Evolutionary conservation across 176 grass and related monocot species (phyloP), one percentile per base, ranked within the genome.

Genomic region (Aegilops longissima): DNA sequence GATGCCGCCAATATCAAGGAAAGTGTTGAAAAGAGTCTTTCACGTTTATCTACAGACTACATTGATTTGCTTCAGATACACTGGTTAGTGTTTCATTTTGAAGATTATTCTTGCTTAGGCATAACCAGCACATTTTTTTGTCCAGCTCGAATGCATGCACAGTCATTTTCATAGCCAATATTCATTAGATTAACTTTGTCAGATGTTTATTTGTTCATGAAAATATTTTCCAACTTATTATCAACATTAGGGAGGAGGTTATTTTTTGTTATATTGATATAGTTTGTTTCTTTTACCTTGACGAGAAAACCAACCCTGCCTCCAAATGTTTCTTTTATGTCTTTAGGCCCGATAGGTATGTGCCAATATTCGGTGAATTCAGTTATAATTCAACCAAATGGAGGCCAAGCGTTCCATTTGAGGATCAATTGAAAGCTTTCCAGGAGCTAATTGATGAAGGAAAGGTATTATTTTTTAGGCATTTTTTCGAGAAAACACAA

Each of bases 61-160:
- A 95, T 97, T 70, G 95, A 97, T 84, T 92, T 97, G 61, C 92
- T 97, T 85, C 95, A 97, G 88, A 97, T 97, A 86, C 95, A 97
- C 84, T 97, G 92, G 95, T 97, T 64, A 91, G 91, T 81, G 14
- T 49, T 51, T 39, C 4, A 70, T 30, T 54, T 80, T 67, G 51
- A 58, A 58, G 74, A 34, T 77, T 77, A 34, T 34, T 77, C 9
- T 58, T 56, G 14, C 30, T 77, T 18, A 34, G 5, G 29, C 5
- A 58, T 56, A 56, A 59, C 33, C 30, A 59, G 18, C 49, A 59
- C 18, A 9, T 69, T 11, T 35, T 52, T 36, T 51, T 17, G 3
- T 47, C 17, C 12, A 58, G 23, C 45, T 67, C 74, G 44, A 76
- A 44, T 70, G 29, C 16, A 54, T 6, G 4, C 9, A 61, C 35